phyloP scores from a whole-genome alignment of 2,329 filamentous ascomycete genomes.

The Nemania sp. region DNA sequence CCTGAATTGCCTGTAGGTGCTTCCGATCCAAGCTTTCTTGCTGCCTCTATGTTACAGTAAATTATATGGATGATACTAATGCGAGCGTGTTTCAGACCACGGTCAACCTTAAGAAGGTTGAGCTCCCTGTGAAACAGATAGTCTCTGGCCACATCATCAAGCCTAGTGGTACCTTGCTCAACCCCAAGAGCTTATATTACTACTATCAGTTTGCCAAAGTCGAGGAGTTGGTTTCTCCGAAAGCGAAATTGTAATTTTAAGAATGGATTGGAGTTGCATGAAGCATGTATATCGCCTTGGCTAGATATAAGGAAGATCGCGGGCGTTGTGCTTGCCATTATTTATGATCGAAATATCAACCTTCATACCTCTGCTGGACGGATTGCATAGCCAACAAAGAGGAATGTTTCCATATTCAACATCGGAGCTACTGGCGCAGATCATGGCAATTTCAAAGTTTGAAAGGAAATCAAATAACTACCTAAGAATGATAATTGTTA shows the following conservation, averaged over 20 bases:
- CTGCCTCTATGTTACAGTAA: neutral
- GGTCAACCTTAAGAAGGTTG: constrained; percentile 84
- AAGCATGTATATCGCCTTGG: neutral
- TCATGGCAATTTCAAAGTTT: too few species aligned
- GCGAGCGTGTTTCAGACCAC: constrained; percentile 60
- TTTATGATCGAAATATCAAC: too few species aligned
- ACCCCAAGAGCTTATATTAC: constrained; percentile 74
- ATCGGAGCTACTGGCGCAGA: too few species aligned
- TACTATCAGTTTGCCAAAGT: constrained; percentile 80
- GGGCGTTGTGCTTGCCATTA: neutral
- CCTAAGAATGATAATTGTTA: too few species aligned
- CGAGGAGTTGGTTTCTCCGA: constrained; percentile 57
- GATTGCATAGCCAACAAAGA: too few species aligned
- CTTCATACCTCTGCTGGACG: too few species aligned
- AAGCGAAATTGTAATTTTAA: constrained; percentile 51
- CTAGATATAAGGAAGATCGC: neutral
- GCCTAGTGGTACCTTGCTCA: constrained; percentile 74
- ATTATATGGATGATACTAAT: neutral
- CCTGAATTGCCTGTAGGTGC: constrained; percentile 74
- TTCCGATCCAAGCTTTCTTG: neutral
- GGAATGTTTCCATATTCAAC: too few species aligned
- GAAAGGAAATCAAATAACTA: too few species aligned
- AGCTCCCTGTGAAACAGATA: constrained; percentile 82
- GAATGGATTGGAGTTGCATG: neutral
- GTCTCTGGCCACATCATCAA: constrained; percentile 75